Evolutionary conservation across 331 rosid genomes (phyloP).

Genomic region (Quercus tomentella): DNA sequence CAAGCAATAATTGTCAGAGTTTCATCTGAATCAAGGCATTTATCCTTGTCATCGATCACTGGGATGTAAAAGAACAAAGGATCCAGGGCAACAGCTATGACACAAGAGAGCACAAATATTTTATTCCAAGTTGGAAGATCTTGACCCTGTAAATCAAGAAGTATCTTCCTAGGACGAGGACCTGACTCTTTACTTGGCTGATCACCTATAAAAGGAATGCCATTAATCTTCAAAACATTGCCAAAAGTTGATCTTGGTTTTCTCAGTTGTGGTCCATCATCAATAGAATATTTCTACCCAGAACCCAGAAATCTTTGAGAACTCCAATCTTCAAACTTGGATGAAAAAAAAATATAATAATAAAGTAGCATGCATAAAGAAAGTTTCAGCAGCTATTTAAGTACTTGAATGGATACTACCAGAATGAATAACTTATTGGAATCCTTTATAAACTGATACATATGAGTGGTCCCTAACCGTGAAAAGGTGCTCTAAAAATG

Average conservation of each 20-base stretch:
- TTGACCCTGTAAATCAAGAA: conserved; percentile 73
- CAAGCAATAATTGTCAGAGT: conserved; percentile 40
- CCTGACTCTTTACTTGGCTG: conserved; percentile 18
- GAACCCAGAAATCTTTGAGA: conserved; percentile 40
- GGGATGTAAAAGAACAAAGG: conserved; percentile 76
- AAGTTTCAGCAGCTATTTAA: conserved; percentile 5
- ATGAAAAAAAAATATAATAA: neutral
- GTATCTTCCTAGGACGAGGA: conserved; percentile 10
- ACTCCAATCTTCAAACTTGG: conserved; percentile 58
- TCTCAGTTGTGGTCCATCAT: conserved; percentile 20
- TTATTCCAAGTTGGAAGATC: conserved; percentile 84
- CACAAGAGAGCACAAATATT: conserved; percentile 66
- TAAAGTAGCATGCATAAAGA: neutral
- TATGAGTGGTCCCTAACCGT: too few species aligned
- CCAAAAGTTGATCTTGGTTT: conserved; percentile 25
- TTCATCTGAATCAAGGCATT: conserved; percentile 40
- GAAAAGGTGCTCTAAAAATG: neutral
- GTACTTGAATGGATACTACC: neutral
- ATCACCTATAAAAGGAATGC: conserved; percentile 5
- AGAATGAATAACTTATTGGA: neutral
- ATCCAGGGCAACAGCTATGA: conserved; percentile 72
- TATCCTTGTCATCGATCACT: conserved; percentile 4
- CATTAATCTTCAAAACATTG: neutral
- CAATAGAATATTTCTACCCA: conserved; percentile 19
- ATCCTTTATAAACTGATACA: neutral